Conservation (phyloP, 2,329 filamentous ascomycete species). For the Colletotrichum truncatum region DNA sequence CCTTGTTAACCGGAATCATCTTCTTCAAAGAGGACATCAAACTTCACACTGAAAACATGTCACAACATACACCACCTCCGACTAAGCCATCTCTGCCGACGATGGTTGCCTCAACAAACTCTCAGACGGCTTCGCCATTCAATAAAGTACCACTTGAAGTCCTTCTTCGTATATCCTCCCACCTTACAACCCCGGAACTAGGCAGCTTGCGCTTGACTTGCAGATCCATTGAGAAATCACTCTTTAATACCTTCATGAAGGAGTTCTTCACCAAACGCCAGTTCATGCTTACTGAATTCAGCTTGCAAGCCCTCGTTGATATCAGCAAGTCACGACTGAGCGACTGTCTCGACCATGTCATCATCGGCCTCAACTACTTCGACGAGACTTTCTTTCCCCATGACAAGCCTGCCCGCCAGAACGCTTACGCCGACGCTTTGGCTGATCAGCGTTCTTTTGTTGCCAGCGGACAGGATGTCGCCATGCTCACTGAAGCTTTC, state of each 20-base stretch:
- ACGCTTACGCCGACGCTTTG: constrained; percentile 31
- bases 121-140: constrained; percentile 31
- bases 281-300: constrained; percentile 69
- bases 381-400: constrained; percentile 16
- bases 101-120: background rate
- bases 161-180: constrained; percentile 61
- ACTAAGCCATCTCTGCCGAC: background rate
- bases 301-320: constrained; percentile 62
- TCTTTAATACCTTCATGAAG: constrained; percentile 64
- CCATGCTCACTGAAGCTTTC: constrained; percentile 67
- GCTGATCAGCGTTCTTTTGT: constrained; percentile 42
- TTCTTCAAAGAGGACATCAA: too few relatives aligned
- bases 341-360: constrained; percentile 52
- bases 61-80: background rate
- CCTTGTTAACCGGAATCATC: too few relatives aligned
- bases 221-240: constrained; percentile 59
- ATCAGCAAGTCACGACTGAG: constrained; percentile 59
- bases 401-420: constrained; percentile 23
- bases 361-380: constrained; percentile 55
- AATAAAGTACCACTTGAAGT: constrained; percentile 65
- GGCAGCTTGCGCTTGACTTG: constrained; percentile 63
- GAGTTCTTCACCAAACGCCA: constrained; percentile 75
- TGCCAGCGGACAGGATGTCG: constrained; percentile 55
- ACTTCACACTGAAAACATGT: too few relatives aligned
- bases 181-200: constrained; percentile 65